Base-by-base conservation (phyloP, 306 rosid genomes). In the Gynostemma pentaphyllum region DNA sequence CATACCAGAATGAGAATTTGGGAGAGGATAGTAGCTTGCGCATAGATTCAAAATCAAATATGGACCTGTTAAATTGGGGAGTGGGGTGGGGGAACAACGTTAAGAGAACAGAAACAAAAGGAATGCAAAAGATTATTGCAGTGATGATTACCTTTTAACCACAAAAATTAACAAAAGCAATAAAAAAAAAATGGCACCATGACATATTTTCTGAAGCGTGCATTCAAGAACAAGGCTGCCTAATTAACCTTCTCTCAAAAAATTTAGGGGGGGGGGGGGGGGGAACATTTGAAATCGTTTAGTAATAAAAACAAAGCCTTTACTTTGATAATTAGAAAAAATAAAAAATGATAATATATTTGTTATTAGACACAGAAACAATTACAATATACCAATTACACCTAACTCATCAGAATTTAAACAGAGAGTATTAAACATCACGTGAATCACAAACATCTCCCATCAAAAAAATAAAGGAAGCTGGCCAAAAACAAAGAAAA, bases 1-100 rank as follows among this genome's bases (percentile, higher is more conserved):
- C 42, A 63, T 82, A 94, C 99, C 99, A 94, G 87, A 94, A 94
- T 55, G 97, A 50, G 82, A 94, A 94, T 27, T 86, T 88, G 18
- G 97, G 87, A 63, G 99, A 88, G 4, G 89, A 67, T 5, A 88
- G 65, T 67, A 94, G 85, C 74, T 81, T 86, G 75, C 60, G 80
- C 71, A 94, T 82, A 47, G 83, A 72, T 56, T 80, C 85, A 34
- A 94, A 94, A 77, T 94, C 94, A 73, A 94, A 94, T 63, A 94
- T 94, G 72, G 99, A 86, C 86, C 99, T 94, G 85, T 23, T 26
- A 78, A 76, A 53, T 70, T 63, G 47, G 37, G 7, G 3, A 7
- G 3, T 45, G 68, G 68, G 26, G 21, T 21, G 27, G 34, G 40
- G 66, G 56, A 10, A 52, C n/a, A 28, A 45, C 24, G 55, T 63